phyloP scores from a whole-genome alignment of 2,329 filamentous ascomycete genomes.

The Cladophialophora immunda region DNA sequence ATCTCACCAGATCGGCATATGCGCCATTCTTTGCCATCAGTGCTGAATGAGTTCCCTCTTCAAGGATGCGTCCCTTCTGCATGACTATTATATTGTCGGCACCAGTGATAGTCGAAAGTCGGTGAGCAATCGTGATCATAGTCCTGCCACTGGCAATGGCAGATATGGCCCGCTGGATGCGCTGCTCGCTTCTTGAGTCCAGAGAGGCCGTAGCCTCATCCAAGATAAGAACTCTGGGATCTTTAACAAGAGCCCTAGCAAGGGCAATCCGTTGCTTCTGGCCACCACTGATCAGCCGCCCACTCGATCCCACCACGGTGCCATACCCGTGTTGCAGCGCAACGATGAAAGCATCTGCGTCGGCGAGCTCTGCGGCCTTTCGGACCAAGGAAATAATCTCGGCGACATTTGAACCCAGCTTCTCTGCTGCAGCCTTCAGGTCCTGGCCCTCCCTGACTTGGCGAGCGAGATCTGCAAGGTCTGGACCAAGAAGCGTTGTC shows the following conservation, averaged over 20 bases:
- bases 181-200: conserved; percentile 48
- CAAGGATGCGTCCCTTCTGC: conserved; percentile 45
- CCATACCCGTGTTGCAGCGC: conserved; percentile 60
- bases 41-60: conserved; percentile 47
- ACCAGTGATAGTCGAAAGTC: conserved; percentile 45
- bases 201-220: conserved; percentile 50
- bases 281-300: conserved; percentile 82
- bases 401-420: conserved; percentile 47
- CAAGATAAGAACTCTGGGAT: conserved; percentile 75
- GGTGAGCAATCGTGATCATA: conserved; percentile 42
- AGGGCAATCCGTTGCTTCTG: conserved; percentile 94
- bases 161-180: conserved; percentile 46
- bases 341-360: conserved; percentile 65
- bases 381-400: conserved; percentile 61
- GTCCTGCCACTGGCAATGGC: conserved; percentile 42
- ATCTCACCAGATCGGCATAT: conserved; percentile 60
- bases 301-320: conserved; percentile 70
- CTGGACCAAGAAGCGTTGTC: conserved; percentile 37
- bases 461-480: conserved; percentile 16
- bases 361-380: conserved; percentile 61
- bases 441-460: conserved; percentile 24
- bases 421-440: conserved; percentile 17
- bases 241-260: conserved; percentile 81
- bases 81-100: conserved; percentile 51
- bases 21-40: conserved; percentile 49